Base-by-base conservation (phyloP, 768 basidiomycete genomes). In the Mycena rosella region DNA sequence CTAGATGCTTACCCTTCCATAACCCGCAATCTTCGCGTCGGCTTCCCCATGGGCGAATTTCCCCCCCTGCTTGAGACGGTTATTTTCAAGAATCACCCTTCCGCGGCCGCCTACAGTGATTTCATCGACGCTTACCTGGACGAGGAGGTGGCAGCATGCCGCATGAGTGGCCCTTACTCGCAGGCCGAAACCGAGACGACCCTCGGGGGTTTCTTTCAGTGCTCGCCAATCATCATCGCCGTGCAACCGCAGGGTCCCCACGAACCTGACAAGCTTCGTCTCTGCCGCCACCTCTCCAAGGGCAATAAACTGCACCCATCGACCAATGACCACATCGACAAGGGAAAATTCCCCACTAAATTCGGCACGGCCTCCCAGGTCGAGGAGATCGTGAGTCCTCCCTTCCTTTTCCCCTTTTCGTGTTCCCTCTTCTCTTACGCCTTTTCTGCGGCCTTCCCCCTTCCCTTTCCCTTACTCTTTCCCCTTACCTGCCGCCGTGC, bases 121-220 rank as follows among this genome's bases (percentile, higher is more conserved):
- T 60, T 72, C 5, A 60, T 78, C 26, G 26, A 47, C 0, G 34
- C 66, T 0, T 77, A 78, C 36, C 38, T 78, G 5, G 17, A 10
- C 0, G 63, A 69, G 6, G 76, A 77, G 32, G 36, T 72, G 1
- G 18, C 13, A 0, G 65, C 69, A 0, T 59, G 68, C 18, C 32
- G 76, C 0, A 67, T 78, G 67, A 57, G 49, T n/a, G 74, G 77
- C 30, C 77, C 76, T 10, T 76, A 70, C 52, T 59, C 75, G 1
- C 58, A 48, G 8, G 51, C 53, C 0, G 69, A 76, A n/a, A 48
- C 72, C 0, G 75, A 78, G 29, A 15, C 11, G 4, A 71, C 79
- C n/a, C 56, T 81, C 2, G 24, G 62, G 2, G 77, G 79, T 3
- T 74, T 75, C 14, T 81, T 79, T 57, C 69, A 74, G 26, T 73